Base-by-base conservation (phyloP, 306 rosid genomes). In the Myrica gale region DNA sequence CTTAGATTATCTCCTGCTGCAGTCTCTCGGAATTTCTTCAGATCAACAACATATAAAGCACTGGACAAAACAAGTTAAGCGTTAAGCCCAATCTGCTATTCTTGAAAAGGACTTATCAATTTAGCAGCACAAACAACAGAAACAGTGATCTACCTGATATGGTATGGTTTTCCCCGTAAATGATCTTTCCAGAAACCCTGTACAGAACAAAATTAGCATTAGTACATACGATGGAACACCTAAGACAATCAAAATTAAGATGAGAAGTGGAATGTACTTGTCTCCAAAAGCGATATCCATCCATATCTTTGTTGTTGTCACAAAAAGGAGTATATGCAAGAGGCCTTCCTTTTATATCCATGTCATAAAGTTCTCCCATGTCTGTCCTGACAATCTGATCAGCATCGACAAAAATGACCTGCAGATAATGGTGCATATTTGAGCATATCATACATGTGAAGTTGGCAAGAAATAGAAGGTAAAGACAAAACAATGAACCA, bases 111-210 rank as follows among this genome's bases (percentile, higher is more conserved):
- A 20, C 75, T 65, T 70, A 72, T 80, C 51, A 19, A 54, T 54
- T 73, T 26, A 26, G 1, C 32, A 32, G 37, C 37, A 32, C 37
- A 32, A 2, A 32, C 2, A 32, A 32, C 37, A 32, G 37, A 32
- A 2, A 3, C 37, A 32, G 74, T 65, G 48, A 69, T 75, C 69
- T 60, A 90, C 98, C 99, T 96, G 73, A 92, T 96, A 85, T 96
- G 99, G 77, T 96, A 96, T 5, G 98, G 89, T 80, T 52, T 92
- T 7, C 98, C 99, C 42, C 96, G 96, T 80, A 96, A 84, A 78
- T 96, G 99, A 79, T 96, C 99, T 87, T 83, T 96, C 99, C 98
- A 92, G 81, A 96, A 96, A 76, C 99, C 99, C 99, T 92, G 85
- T 32, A 32, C 37, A 32, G 37, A 0, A 32, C 3, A 32, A 32